Percentiles rank a stretch among this genome's conserved stretches.
phyloP scores from a whole-genome alignment of 2,329 filamentous ascomycete genomes.

The Epicoccum sorghinum region DNA sequence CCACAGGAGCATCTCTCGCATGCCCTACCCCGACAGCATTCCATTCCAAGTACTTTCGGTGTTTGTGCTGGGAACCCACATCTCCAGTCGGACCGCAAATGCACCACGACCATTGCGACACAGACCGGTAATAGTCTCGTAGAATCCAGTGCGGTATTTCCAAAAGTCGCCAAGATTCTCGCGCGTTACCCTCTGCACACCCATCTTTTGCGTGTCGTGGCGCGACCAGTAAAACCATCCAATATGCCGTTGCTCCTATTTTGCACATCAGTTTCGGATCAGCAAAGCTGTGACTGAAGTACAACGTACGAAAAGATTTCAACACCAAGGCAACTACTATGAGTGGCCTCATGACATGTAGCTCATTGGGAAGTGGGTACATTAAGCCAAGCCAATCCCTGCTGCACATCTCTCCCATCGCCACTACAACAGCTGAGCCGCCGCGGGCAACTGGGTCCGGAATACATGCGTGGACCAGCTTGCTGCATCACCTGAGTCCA shows the following conservation, averaged over 20 bases:
- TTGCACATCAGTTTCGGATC: too few relatives aligned
- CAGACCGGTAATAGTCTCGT: slow-evolving; percentile 7
- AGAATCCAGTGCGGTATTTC: slow-evolving; percentile 11
- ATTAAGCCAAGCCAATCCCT: slow-evolving; percentile 18
- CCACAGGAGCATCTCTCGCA: too few relatives aligned
- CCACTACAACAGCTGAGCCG: slow-evolving; percentile 10
- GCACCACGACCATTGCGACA: slow-evolving; percentile 10
- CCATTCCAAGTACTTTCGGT: neutral
- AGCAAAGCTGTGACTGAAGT: too few relatives aligned
- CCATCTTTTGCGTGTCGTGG: slow-evolving; percentile 4
- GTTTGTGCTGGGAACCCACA: slow-evolving; percentile 25
- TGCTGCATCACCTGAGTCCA: slow-evolving; percentile 24
- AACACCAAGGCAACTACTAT: too few relatives aligned
- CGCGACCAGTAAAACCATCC: slow-evolving; percentile 20
- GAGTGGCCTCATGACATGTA: neutral
- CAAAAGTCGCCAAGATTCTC: slow-evolving; percentile 19
- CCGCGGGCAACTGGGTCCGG: slow-evolving; percentile 18
- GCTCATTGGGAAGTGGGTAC: slow-evolving; percentile 16
- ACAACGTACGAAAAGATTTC: neutral
- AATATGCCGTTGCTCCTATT: slow-evolving; percentile 15
- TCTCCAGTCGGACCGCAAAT: slow-evolving; percentile 15
- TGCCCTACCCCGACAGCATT: neutral
- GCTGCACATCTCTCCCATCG: slow-evolving; percentile 9
- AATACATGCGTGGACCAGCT: slow-evolving; percentile 22
- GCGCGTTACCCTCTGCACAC: slow-evolving; percentile 14